Percentiles rank a stretch among this genome's conserved stretches.
phyloP scores from a whole-genome alignment of 805 yeast genomes.

The Candida endomychidarum region DNA sequence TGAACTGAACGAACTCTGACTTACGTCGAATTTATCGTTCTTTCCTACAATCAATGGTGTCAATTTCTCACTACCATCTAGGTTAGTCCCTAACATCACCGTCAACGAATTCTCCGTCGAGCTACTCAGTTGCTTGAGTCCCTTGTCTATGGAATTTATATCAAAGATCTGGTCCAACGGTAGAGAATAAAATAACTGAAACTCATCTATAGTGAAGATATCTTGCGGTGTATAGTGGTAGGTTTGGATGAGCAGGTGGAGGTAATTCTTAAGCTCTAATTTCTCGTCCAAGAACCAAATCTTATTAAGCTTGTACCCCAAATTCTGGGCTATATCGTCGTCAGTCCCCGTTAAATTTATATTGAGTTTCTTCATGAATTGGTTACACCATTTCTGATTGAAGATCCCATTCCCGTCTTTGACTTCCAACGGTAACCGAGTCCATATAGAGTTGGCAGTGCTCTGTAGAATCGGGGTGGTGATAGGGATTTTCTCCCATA shows the following conservation, averaged over 20 bases:
- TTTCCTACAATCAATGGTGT: conserved; percentile 62
- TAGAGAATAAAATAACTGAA: conserved; percentile 56
- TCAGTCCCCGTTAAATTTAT: conserved; percentile 49
- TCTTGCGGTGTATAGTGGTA: conserved; percentile 48
- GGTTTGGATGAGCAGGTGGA: conserved; percentile 29
- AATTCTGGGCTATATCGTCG: conserved; percentile 36
- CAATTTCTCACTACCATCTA: conserved; percentile 62
- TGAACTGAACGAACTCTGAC: conserved; percentile 18
- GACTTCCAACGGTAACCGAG: conserved; percentile 49
- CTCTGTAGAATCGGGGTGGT: conserved; percentile 63
- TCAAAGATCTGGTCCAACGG: conserved; percentile 60
- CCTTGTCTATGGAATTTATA: conserved; percentile 43
- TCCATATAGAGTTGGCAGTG: conserved; percentile 66
- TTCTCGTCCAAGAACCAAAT: conserved; percentile 65
- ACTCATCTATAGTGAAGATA: conserved; percentile 60
- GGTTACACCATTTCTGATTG: conserved; percentile 59
- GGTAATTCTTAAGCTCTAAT: conserved; percentile 42
- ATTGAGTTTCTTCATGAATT: conserved; percentile 48
- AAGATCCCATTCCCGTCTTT: conserved; percentile 68
- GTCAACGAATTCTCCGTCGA: conserved; percentile 47
- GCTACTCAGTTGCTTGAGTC: conserved; percentile 36
- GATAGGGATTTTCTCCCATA: conserved; percentile 66
- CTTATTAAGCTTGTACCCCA: conserved; percentile 37
- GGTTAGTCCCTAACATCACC: conserved; percentile 60
- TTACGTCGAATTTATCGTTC: conserved; percentile 45